Evolutionary conservation across 129 eudicot genomes (phyloP).

Genomic region (Smallanthus sonchifolius): DNA sequence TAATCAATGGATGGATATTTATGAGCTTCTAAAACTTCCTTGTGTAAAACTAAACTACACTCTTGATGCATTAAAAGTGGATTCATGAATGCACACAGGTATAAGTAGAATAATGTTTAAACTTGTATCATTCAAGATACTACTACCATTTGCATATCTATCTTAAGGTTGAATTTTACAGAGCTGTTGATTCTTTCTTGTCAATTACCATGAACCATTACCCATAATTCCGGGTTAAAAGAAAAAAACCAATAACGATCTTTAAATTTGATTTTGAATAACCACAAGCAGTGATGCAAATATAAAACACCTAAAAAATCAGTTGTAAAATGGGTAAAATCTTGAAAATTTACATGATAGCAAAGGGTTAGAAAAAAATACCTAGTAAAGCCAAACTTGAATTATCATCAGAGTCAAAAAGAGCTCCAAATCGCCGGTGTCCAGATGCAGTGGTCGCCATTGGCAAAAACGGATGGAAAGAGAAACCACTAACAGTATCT

Average conservation of each 20-base stretch:
- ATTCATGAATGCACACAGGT: neutral
- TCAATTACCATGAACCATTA: neutral
- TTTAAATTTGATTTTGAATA: neutral
- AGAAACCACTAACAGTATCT: constrained; percentile 89
- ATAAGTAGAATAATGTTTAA: neutral
- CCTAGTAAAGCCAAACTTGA: constrained; percentile 34
- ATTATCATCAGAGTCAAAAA: constrained; percentile 54
- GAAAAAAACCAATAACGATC: neutral
- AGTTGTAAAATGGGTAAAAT: neutral
- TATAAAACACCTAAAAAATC: neutral
- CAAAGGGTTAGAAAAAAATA: constrained; percentile 11
- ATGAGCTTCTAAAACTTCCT: too few relatives aligned
- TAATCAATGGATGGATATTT: too few relatives aligned
- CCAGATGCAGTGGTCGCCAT: constrained; percentile 96
- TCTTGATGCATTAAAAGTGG: too few relatives aligned
- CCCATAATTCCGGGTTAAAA: neutral
- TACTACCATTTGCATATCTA: neutral
- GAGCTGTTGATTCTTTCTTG: neutral
- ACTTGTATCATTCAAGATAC: neutral
- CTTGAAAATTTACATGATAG: neutral
- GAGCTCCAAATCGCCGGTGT: constrained; percentile 65
- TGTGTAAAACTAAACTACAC: too few relatives aligned
- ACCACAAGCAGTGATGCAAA: neutral
- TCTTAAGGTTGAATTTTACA: constrained; percentile 5
- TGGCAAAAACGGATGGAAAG: constrained; percentile 91